A percentile compares a stretch with the other conserved stretches of the same genome.
These are phyloP conservation scores for Daedaleopsis nitida DNA, from an alignment of 768 basidiomycete species.

Conservation along the genomic window DNA sequence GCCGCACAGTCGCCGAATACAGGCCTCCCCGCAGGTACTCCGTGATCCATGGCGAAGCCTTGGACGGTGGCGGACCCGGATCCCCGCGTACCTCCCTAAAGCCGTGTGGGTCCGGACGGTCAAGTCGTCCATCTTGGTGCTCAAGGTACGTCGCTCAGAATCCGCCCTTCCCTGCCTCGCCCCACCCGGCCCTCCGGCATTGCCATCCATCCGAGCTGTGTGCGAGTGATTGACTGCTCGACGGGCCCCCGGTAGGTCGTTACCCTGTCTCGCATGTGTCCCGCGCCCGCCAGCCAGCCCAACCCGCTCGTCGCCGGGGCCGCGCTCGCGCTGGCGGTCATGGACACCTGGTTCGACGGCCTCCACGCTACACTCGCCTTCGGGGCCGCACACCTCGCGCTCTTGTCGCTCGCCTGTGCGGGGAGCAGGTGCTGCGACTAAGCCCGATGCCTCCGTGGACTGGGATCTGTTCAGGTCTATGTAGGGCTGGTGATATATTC, in stretches of 20 bases:
- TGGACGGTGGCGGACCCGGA: background rate
- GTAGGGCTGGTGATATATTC: too few species aligned
- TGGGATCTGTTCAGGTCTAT: background rate
- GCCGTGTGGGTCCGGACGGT: conserved; percentile 30
- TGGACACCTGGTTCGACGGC: conserved; percentile 49
- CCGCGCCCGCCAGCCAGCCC: conserved; percentile 16
- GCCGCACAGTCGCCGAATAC: background rate
- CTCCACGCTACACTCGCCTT: conserved; percentile 40
- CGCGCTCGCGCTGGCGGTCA: conserved; percentile 40
- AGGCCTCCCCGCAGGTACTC: background rate
- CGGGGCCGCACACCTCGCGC: conserved; percentile 41
- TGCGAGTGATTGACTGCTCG: background rate
- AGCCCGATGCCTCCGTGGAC: background rate
- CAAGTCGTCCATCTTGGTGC: conserved; percentile 39
- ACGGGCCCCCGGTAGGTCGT: conserved; percentile 21
- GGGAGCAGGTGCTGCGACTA: background rate
- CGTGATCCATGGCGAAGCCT: background rate
- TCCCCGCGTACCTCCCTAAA: conserved; percentile 16
- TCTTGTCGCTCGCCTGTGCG: conserved; percentile 25
- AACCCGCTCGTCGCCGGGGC: conserved; percentile 29
- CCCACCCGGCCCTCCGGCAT: background rate
- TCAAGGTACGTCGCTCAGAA: conserved; percentile 32
- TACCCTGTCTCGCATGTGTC: conserved; percentile 30
- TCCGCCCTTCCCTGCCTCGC: background rate
- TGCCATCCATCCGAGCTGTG: background rate